Conservation (phyloP, 805 yeast genomes). For the Ogataea henricii region DNA sequence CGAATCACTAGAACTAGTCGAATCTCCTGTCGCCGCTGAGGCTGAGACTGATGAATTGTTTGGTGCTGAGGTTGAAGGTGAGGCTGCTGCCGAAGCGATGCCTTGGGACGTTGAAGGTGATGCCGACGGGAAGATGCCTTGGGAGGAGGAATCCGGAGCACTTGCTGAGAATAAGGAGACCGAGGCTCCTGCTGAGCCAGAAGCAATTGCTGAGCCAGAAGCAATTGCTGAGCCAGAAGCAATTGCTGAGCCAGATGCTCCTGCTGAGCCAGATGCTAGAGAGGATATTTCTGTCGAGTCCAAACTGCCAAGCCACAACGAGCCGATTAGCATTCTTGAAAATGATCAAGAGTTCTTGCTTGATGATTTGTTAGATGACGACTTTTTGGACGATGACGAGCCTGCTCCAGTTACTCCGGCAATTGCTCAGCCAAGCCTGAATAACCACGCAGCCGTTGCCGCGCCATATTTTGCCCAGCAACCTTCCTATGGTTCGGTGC, state of each 20-base stretch:
- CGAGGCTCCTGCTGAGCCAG: background rate
- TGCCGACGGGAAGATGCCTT: slow-evolving; percentile 8
- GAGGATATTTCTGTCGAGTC: background rate
- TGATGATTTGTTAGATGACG: slow-evolving; percentile 42
- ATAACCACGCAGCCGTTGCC: background rate
- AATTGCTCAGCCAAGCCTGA: background rate
- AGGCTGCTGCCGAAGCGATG: background rate
- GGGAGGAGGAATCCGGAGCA: slow-evolving; percentile 9
- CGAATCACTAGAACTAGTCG: background rate
- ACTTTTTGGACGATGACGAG: slow-evolving; percentile 32
- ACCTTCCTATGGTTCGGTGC: background rate
- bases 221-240: background rate
- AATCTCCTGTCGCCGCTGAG: background rate
- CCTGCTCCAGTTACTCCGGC: slow-evolving; percentile 1
- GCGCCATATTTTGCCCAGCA: background rate
- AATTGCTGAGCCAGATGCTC: too few relatives aligned
- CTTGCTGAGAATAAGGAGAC: background rate
- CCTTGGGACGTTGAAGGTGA: slow-evolving; percentile 6
- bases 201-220: background rate
- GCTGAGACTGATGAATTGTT: background rate
- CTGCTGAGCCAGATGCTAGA: too few relatives aligned
- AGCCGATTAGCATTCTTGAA: slow-evolving; percentile 44
- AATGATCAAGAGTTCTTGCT: slow-evolving; percentile 45
- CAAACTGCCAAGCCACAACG: slow-evolving; percentile 26
- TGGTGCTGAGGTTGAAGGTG: background rate